Conservation (phyloP, 2,329 filamentous ascomycete genomes). For the Neonectria coccinea region DNA sequence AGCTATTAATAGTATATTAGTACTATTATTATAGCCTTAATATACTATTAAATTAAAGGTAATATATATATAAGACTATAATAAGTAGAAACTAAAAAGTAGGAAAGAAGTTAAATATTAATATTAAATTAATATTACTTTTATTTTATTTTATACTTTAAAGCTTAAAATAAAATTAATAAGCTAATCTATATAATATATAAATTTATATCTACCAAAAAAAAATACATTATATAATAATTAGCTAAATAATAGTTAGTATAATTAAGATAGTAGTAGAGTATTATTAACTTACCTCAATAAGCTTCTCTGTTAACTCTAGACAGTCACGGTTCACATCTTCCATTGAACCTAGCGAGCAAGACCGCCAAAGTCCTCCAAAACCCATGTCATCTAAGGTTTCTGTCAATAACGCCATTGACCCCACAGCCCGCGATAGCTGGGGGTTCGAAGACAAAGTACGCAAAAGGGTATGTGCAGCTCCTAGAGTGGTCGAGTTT, state of each 20-base stretch:
- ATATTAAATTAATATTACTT: too few relatives aligned
- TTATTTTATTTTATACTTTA: not conserved
- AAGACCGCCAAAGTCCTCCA: conserved; percentile 70
- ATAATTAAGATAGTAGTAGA: not conserved
- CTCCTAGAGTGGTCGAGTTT: conserved; percentile 68
- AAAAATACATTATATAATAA: conserved; percentile 20
- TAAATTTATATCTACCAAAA: conserved; percentile 30
- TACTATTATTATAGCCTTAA: too few relatives aligned
- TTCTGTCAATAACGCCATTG: conserved; percentile 61
- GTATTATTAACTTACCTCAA: conserved; percentile 61
- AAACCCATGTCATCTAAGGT: conserved; percentile 72
- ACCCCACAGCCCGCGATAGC: conserved; percentile 62
- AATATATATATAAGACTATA: too few relatives aligned
- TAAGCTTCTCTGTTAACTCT: conserved; percentile 68
- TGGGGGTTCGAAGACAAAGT: conserved; percentile 67
- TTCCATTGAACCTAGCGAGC: conserved; percentile 61
- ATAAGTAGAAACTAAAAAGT: too few relatives aligned
- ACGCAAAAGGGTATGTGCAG: conserved; percentile 70
- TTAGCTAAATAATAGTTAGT: conserved; percentile 15
- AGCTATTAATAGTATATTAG: too few relatives aligned
- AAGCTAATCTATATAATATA: not conserved
- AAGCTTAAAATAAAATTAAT: conserved; percentile 30
- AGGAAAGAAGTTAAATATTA: too few relatives aligned
- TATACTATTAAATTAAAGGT: too few relatives aligned
- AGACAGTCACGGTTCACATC: conserved; percentile 53